phyloP scores from a whole-genome alignment of 345 rosid species.

The Acer negundo region DNA sequence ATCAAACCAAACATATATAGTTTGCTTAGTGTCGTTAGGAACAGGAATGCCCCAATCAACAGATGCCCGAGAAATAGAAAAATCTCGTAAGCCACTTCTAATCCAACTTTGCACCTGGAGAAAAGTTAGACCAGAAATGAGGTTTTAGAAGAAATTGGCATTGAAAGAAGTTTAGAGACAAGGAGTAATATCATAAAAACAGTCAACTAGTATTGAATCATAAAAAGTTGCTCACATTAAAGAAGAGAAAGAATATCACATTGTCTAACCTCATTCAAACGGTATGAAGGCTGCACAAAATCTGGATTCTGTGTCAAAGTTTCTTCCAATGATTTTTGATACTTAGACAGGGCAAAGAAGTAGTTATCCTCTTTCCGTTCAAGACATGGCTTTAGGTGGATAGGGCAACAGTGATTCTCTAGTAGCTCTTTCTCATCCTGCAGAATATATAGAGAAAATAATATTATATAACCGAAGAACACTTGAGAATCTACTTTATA shows the following conservation, averaged over 20 bases:
- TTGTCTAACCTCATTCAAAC: constrained; percentile 74
- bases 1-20: constrained; percentile 98
- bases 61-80: constrained; percentile 94
- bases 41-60: constrained; percentile 99
- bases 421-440: constrained; percentile 95
- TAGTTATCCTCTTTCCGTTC: constrained; percentile 85
- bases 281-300: constrained; percentile 89
- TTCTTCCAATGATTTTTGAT: constrained; percentile 79
- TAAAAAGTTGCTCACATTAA: neutral
- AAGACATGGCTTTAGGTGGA: constrained; percentile 80
- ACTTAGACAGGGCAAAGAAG: constrained; percentile 89
- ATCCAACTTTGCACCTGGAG: constrained; percentile 92
- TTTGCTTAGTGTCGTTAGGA: constrained; percentile 83
- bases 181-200: neutral
- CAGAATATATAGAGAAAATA: constrained; percentile 23
- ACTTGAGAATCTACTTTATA: neutral
- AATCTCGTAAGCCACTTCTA: constrained; percentile 81
- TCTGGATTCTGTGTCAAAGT: constrained; percentile 59
- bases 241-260: neutral
- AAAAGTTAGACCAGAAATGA: constrained; percentile 9
- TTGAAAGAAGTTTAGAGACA: neutral
- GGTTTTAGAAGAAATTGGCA: neutral
- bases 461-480: neutral
- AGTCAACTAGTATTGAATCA: neutral
- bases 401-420: constrained; percentile 73